Evolutionary conservation across 192 early-diverging fungal genomes (phyloP).

Genomic region (Coemansia guatemalensis): DNA sequence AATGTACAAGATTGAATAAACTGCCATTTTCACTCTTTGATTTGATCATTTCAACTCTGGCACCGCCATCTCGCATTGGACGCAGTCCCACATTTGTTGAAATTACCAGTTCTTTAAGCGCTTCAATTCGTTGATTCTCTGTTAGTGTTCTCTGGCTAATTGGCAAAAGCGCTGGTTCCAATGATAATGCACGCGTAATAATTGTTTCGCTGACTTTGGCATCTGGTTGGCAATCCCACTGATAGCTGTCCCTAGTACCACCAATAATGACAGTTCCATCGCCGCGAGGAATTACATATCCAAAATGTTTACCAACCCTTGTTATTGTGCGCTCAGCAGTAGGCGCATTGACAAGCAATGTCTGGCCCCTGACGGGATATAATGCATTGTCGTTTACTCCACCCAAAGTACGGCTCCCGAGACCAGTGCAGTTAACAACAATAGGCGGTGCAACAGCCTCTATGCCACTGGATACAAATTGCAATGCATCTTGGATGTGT

Average conservation of each 20-base stretch:
- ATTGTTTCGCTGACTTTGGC: constrained; percentile 46
- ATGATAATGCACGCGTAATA: constrained; percentile 15
- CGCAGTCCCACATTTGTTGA: constrained; percentile 57
- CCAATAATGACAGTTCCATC: constrained; percentile 46
- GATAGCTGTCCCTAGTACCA: constrained; percentile 25
- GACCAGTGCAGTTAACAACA: constrained; percentile 80
- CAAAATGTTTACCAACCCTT: constrained; percentile 30
- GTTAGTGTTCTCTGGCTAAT: constrained; percentile 5
- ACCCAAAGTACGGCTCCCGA: constrained; percentile 62
- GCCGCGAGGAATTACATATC: constrained; percentile 47
- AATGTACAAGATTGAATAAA: constrained; percentile 55
- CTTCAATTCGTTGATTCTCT: constrained; percentile 46
- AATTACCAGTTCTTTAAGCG: constrained; percentile 10
- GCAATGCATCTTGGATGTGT: constrained; percentile 21
- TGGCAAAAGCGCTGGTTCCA: constrained; percentile 54
- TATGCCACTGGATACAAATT: background rate
- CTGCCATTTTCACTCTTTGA: background rate
- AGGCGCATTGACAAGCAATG: constrained; percentile 70
- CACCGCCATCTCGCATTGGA: constrained; percentile 59
- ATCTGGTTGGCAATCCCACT: constrained; percentile 41
- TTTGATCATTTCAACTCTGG: constrained; percentile 45
- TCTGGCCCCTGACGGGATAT: constrained; percentile 82
- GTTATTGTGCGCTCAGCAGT: constrained; percentile 65
- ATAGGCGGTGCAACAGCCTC: constrained; percentile 14
- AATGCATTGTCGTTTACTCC: constrained; percentile 73